Conservation (phyloP, 2,329 filamentous ascomycete species). For the Colletotrichum lindemuthianum region DNA sequence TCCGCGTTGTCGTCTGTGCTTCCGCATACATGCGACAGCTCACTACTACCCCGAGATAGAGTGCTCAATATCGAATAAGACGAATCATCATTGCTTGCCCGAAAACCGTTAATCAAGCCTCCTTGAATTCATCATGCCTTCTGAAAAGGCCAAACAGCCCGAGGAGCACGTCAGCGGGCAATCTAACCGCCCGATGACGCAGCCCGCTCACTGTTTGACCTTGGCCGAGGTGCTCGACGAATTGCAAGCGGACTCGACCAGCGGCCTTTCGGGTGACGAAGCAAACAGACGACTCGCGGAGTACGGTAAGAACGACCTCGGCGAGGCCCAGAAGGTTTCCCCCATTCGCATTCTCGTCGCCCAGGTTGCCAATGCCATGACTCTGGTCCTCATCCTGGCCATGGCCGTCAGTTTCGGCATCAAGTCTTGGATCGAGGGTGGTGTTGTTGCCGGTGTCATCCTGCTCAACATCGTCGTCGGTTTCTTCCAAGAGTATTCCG, state of each 20-base stretch:
- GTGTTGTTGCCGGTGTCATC: conserved; percentile 62
- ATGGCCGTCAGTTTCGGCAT: conserved; percentile 64
- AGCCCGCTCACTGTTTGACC: conserved; percentile 67
- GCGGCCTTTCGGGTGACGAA: conserved; percentile 64
- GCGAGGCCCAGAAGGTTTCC: conserved; percentile 64
- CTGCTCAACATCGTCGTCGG: conserved; percentile 63
- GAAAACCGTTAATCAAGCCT: background rate
- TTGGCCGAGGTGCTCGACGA: conserved; percentile 60
- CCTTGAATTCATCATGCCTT: conserved; percentile 7
- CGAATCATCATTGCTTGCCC: background rate
- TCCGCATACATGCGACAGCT: conserved; percentile 33
- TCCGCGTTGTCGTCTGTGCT: conserved; percentile 29
- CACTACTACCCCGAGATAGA: conserved; percentile 28
- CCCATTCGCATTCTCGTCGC: conserved; percentile 67
- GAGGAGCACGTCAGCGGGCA: conserved; percentile 47
- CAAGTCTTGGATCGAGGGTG: conserved; percentile 63
- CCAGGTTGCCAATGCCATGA: conserved; percentile 75
- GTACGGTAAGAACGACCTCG: conserved; percentile 68
- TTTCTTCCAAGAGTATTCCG: conserved; percentile 63
- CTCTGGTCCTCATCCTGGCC: conserved; percentile 64
- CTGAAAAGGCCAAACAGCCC: background rate
- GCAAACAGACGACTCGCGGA: conserved; percentile 62
- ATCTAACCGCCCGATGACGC: conserved; percentile 56
- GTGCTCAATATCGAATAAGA: background rate
- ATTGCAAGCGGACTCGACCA: conserved; percentile 60